These are phyloP conservation scores for Xylaria sp. DNA, from an alignment of 2,329 filamentous ascomycete genomes.

Conservation along the genomic window DNA sequence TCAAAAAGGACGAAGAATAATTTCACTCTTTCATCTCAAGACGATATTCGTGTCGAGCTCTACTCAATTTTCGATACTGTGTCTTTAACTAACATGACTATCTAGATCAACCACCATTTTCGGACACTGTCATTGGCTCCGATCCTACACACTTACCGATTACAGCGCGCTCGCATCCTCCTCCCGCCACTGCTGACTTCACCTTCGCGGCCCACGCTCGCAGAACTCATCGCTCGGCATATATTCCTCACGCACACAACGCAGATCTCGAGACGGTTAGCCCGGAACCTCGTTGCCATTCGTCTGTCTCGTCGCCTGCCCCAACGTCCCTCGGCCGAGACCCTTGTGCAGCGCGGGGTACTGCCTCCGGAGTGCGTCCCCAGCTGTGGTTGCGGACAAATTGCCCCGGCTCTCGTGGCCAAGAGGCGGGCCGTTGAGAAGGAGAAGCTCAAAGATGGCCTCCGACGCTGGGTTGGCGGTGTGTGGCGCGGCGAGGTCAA, in stretches of 20 bases:
- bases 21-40: neutral
- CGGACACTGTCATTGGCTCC: constrained; percentile 67
- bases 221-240: constrained; percentile 65
- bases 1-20: too few species aligned
- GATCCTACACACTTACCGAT: constrained; percentile 67
- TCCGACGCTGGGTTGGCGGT: constrained; percentile 68
- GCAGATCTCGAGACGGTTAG: constrained; percentile 66
- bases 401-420: constrained; percentile 68
- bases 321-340: constrained; percentile 62
- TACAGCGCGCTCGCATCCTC: constrained; percentile 59
- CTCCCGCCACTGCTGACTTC: constrained; percentile 63
- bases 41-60: neutral
- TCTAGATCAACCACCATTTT: constrained; percentile 65
- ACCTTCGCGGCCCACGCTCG: constrained; percentile 62
- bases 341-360: constrained; percentile 67
- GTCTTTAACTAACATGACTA: constrained; percentile 22
- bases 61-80: neutral
- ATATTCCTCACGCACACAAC: constrained; percentile 73
- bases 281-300: constrained; percentile 68
- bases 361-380: constrained; percentile 64
- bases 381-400: constrained; percentile 46
- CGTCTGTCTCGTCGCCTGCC: constrained; percentile 67
- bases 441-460: constrained; percentile 69
- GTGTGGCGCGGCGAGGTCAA: constrained; percentile 61
- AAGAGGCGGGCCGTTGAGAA: constrained; percentile 67